phyloP scores from a whole-genome alignment of 2,329 filamentous ascomycete species.

The Bertia moriformis region DNA sequence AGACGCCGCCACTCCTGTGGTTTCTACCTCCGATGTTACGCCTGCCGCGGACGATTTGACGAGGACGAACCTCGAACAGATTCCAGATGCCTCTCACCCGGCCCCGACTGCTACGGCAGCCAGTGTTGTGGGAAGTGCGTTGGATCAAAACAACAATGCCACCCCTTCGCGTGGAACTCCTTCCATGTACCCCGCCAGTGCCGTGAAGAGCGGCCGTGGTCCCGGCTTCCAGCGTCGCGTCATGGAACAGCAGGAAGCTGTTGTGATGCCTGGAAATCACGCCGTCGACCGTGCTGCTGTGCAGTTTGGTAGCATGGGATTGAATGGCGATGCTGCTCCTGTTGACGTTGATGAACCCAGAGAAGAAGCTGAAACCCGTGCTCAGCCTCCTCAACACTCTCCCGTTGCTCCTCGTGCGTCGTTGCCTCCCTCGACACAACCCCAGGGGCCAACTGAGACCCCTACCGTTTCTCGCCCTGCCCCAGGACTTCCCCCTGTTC shows the following conservation, averaged over 20 bases:
- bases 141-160: slow-evolving; percentile 28
- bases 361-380: slow-evolving; percentile 56
- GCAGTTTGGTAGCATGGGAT: slow-evolving; percentile 56
- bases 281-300: slow-evolving; percentile 53
- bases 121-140: slow-evolving; percentile 45
- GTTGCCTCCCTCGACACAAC: slow-evolving; percentile 38
- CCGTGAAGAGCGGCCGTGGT: slow-evolving; percentile 28
- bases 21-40: slow-evolving; percentile 4
- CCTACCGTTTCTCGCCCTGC: not conserved
- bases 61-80: slow-evolving; percentile 50
- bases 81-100: slow-evolving; percentile 44
- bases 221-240: slow-evolving; percentile 48
- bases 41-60: slow-evolving; percentile 27
- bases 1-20: slow-evolving; percentile 4
- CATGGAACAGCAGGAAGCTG: slow-evolving; percentile 55
- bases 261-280: slow-evolving; percentile 53
- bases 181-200: slow-evolving; percentile 20
- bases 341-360: slow-evolving; percentile 50
- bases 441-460: not conserved
- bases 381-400: slow-evolving; percentile 53
- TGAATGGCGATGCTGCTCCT: slow-evolving; percentile 44
- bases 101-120: slow-evolving; percentile 45
- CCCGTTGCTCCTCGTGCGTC: slow-evolving; percentile 49
- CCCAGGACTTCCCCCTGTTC: not conserved
- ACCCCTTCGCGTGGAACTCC: slow-evolving; percentile 4